Base-by-base conservation (phyloP, 768 basidiomycete species). In the Xerocomellus intermedius region DNA sequence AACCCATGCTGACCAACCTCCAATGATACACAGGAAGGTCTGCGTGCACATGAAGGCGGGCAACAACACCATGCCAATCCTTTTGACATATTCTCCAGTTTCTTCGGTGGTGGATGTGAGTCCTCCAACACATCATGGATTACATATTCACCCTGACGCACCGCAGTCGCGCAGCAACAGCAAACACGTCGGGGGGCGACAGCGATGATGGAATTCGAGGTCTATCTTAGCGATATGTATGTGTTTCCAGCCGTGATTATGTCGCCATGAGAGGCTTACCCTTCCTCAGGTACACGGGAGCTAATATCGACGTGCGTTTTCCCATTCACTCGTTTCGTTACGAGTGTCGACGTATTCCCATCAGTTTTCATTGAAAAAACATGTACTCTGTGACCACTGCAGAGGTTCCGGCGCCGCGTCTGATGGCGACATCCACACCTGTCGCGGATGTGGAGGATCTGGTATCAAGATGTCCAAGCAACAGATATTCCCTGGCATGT, bases 401-500 rank as follows among this genome's bases (percentile, higher is more conserved):
- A 87, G 94, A 66, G 97, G 97, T 22, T 85, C 92, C 0, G 97
- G 97, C 22, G 97, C 97, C 0, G 89, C 93, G 2, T 90, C 92
- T 0, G 91, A 93, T 55, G 72, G 81, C 8, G 91, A 97, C 66
- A 90, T 97, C 45, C 90, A 93, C 64, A 80, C 82, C n/a, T 99
- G 97, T 68, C 69, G 82, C 4, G 81, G 82, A 12, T 99, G 97
- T 67, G 80, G 83, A 49, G 97, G 97, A 19, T 77, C 84, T 46
- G 97, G 97, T 36, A 80, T 96, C 50, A 88, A 90, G 66, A 70
- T 97, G 22, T 82, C 86, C 45, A 86, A 91, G 52, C 94, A 97
- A 67, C 97, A 75, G 75, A 91, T 99, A 57, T 95, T 96, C 79
- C 94, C 95, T 2, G 95, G 94, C 24, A 97, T 97, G 95, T 91